Evolutionary conservation across 2,329 filamentous ascomycete genomes (phyloP).

Genomic region (Sporothrix variecibatus): DNA sequence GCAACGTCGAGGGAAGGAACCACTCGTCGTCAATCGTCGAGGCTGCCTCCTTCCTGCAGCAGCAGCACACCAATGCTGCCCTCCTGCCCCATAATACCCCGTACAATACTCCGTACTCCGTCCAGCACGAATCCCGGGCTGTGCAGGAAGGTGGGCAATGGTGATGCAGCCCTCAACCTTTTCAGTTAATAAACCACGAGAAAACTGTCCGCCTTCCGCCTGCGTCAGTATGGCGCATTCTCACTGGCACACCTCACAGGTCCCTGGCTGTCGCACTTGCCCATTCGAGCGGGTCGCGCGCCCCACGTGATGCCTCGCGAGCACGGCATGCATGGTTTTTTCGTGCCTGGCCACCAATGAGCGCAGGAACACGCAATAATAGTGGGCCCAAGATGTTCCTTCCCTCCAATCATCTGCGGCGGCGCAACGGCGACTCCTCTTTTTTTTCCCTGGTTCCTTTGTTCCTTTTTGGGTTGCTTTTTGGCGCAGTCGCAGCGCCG

Average conservation of each 20-base stretch:
- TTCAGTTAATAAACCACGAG: background rate
- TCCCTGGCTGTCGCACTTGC: slow-evolving; percentile 10
- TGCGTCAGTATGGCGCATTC: background rate
- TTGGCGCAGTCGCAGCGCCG: slow-evolving; percentile 1
- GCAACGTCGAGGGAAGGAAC: background rate
- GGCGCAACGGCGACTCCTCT: slow-evolving; percentile 16
- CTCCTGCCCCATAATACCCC: background rate
- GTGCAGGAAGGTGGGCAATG: slow-evolving; percentile 7
- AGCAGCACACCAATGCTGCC: background rate
- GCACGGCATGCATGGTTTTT: slow-evolving; percentile 17
- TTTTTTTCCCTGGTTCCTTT: slow-evolving; percentile 19
- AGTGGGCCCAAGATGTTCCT: background rate
- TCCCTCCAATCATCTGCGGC: slow-evolving; percentile 18
- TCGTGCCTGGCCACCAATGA: slow-evolving; percentile 19
- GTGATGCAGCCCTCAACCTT: background rate
- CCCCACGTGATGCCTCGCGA: slow-evolving; percentile 25
- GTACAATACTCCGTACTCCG: slow-evolving; percentile 6
- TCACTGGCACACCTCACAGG: background rate
- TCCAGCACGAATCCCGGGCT: background rate
- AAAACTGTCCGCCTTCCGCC: background rate
- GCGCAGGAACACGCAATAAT: background rate
- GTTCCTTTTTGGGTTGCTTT: slow-evolving; percentile 20
- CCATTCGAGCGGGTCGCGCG: slow-evolving; percentile 8
- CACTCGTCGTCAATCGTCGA: background rate
- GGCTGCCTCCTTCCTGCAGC: background rate